Evolutionary conservation across 768 basidiomycete genomes (phyloP).

Genomic region (Macrolepiota albuminosa): DNA sequence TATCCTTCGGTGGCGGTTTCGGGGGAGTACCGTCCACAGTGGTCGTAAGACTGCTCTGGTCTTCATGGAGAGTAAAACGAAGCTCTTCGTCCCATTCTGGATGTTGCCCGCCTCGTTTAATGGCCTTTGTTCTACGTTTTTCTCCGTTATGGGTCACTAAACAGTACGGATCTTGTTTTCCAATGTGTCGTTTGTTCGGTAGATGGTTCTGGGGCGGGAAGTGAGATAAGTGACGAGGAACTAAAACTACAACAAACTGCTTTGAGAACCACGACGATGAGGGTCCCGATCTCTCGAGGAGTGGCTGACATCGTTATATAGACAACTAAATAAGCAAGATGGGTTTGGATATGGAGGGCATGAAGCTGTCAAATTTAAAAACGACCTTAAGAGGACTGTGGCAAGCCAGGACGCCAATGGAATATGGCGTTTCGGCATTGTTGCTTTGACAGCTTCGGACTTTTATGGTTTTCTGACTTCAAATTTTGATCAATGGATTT

Average conservation of each 20-base stretch:
- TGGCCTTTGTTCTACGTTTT: constrained; percentile 85
- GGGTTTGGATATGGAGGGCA: constrained; percentile 7
- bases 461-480: neutral
- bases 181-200: constrained; percentile 87
- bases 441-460: neutral
- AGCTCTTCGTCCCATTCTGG: constrained; percentile 99
- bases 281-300: constrained; percentile 81
- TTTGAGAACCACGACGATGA: constrained; percentile 90
- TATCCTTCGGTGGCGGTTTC: constrained; percentile 63
- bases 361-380: neutral
- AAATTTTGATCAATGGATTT: neutral
- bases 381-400: neutral
- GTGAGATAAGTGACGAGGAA: constrained; percentile 15
- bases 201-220: constrained; percentile 62
- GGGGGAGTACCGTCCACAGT: constrained; percentile 50
- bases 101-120: constrained; percentile 96
- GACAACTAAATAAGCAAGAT: constrained; percentile 1
- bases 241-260: constrained; percentile 56
- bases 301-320: constrained; percentile 46
- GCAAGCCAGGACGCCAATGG: neutral
- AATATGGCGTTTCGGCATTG: neutral
- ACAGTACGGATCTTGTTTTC: constrained; percentile 98
- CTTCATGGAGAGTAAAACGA: constrained; percentile 86
- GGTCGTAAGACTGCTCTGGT: constrained; percentile 47
- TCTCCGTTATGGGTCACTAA: constrained; percentile 73